Evolutionary conservation across 148 eudicot species (phyloP).

Genomic region (Fallopia convolvulus): DNA sequence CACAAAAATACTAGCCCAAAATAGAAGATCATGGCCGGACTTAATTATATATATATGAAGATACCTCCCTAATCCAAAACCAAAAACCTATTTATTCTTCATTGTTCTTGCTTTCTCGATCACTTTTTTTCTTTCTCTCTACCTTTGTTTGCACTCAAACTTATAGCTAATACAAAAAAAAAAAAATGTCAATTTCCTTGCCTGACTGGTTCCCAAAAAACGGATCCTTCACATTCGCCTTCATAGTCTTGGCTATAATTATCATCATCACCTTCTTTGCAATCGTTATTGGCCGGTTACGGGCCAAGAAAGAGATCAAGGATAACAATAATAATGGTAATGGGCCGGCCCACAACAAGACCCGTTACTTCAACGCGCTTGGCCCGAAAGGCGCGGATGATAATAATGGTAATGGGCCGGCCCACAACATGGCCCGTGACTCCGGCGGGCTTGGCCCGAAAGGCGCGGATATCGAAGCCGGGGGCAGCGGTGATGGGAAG

Average conservation of each 20-base stretch:
- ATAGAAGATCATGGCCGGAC: no score
- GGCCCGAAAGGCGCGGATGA: no score
- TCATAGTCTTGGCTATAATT: constrained; percentile 60
- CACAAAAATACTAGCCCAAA: no score
- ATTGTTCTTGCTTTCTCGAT: neutral
- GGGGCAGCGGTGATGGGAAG: neutral
- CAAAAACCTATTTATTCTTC: neutral
- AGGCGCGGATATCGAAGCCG: neutral
- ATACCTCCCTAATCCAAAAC: no score
- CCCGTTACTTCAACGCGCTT: no score
- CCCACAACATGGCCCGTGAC: neutral
- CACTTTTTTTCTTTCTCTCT: neutral
- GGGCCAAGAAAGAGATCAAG: no score
- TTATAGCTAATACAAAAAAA: neutral
- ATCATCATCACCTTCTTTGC: constrained; percentile 51
- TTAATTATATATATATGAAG: no score
- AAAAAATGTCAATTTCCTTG: constrained; percentile 19
- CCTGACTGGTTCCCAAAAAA: no score
- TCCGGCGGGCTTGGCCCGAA: neutral
- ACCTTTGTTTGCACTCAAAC: neutral
- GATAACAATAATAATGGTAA: no score
- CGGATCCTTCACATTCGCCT: constrained; percentile 71
- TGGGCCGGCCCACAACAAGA: no score
- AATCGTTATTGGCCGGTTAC: constrained; percentile 46
- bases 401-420: neutral